Percentiles rank a stretch among this genome's conserved stretches.
Evolutionary conservation across 2,329 filamentous ascomycete species (phyloP).

Genomic region (Nemania serpens): DNA sequence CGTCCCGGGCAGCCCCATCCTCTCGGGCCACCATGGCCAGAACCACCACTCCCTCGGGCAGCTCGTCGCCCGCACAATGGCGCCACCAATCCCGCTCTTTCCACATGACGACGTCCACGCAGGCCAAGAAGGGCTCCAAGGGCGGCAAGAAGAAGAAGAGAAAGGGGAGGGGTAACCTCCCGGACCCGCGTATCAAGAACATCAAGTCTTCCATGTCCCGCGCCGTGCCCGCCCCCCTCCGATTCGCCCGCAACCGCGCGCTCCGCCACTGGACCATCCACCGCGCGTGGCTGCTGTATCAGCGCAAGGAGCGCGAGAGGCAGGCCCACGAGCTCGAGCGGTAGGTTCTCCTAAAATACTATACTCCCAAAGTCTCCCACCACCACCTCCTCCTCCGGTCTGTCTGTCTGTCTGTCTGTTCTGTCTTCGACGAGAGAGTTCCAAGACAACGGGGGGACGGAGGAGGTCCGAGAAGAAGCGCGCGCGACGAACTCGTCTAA

Average conservation of each 20-base stretch:
- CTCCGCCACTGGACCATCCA: conserved; percentile 99
- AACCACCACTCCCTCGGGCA: no score
- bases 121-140: conserved; percentile 21
- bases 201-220: conserved; percentile 56
- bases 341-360: conserved; percentile 50
- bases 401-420: no score
- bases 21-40: background rate
- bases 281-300: conserved; percentile 87
- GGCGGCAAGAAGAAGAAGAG: conserved; percentile 25
- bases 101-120: conserved; percentile 26
- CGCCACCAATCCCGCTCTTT: conserved; percentile 26
- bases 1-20: no score
- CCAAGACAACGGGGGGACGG: no score
- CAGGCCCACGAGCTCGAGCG: conserved; percentile 75
- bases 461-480: no score
- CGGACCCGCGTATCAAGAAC: conserved; percentile 50
- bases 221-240: conserved; percentile 69
- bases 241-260: conserved; percentile 83
- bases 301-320: conserved; percentile 67
- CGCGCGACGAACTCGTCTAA: no score
- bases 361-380: no score
- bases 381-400: background rate
- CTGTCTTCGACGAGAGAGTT: no score
- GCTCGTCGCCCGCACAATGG: conserved; percentile 7
- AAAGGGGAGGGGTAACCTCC: conserved; percentile 42